Percentiles rank a stretch among this genome's conserved stretches.
These are phyloP conservation scores for Primulina tabacum DNA, from an alignment of 257 asterid genomes.

Conservation along the genomic window DNA sequence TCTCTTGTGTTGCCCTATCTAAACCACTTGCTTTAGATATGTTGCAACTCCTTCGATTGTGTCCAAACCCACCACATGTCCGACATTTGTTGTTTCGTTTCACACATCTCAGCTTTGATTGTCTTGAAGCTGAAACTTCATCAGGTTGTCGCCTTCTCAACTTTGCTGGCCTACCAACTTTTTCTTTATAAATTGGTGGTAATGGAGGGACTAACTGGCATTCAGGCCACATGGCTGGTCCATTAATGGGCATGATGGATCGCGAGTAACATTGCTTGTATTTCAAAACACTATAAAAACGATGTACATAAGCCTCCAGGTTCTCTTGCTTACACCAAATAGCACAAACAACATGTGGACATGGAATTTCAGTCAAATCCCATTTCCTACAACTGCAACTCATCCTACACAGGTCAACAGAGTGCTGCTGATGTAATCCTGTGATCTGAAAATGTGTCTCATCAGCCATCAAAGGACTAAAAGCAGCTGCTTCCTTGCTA, in stretches of 20 bases:
- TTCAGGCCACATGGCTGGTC: not conserved
- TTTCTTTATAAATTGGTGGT: not conserved
- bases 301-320: not conserved
- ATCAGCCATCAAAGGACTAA: not conserved
- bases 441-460: not conserved
- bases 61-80: too few species aligned
- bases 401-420: not conserved
- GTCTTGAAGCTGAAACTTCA: too few species aligned
- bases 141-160: too few species aligned
- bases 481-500: not conserved
- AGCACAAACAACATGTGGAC: not conserved
- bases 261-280: not conserved
- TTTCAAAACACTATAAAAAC: not conserved
- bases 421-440: not conserved
- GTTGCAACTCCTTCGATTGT: too few species aligned
- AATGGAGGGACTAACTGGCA: too few species aligned
- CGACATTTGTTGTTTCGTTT: too few species aligned
- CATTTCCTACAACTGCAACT: not conserved
- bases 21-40: too few species aligned
- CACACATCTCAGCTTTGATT: too few species aligned
- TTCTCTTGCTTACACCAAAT: not conserved
- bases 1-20: too few species aligned
- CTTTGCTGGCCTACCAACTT: not conserved
- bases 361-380: not conserved
- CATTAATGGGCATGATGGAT: not conserved